These are phyloP conservation scores for Stephania cephalantha DNA, from an alignment of 164 flowering plant species.

Conservation along the genomic window DNA sequence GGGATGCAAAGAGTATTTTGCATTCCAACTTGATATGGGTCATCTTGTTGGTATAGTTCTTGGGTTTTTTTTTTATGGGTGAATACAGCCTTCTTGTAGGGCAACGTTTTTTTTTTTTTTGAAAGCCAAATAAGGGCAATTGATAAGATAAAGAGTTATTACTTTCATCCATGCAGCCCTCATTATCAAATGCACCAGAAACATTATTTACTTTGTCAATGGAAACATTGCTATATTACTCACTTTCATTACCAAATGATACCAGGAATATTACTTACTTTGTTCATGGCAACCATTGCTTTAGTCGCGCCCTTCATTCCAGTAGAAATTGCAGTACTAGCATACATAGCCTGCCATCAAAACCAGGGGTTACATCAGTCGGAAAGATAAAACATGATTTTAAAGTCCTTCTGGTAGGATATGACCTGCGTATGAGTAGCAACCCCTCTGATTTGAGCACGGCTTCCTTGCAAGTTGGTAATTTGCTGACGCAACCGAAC, in stretches of 20 bases:
- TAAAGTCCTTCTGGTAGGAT: neutral
- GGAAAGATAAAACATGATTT: neutral
- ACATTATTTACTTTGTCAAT: too few species aligned
- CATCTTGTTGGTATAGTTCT: too few species aligned
- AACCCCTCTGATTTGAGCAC: conserved; percentile 94
- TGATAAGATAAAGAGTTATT: too few species aligned
- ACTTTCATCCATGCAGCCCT: neutral
- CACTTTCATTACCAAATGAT: neutral
- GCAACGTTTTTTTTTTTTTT: too few species aligned
- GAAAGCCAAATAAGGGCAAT: too few species aligned
- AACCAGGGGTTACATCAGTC: neutral
- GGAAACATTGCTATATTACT: neutral
- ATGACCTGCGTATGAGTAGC: conserved; percentile 89
- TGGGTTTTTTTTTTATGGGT: too few species aligned
- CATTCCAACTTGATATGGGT: neutral
- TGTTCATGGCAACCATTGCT: conserved; percentile 91
- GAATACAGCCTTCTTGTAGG: too few species aligned
- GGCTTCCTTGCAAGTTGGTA: conserved; percentile 89
- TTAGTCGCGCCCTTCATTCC: conserved; percentile 96
- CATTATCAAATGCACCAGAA: neutral
- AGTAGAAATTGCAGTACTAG: conserved; percentile 78
- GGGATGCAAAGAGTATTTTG: neutral
- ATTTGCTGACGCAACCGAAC: conserved; percentile 88
- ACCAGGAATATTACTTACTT: conserved; percentile 29
- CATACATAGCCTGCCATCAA: conserved; percentile 62